These are phyloP conservation scores for Sporisorium scitamineum DNA, from an alignment of 1,284 basidiomycete species.

Conservation along the genomic window DNA sequence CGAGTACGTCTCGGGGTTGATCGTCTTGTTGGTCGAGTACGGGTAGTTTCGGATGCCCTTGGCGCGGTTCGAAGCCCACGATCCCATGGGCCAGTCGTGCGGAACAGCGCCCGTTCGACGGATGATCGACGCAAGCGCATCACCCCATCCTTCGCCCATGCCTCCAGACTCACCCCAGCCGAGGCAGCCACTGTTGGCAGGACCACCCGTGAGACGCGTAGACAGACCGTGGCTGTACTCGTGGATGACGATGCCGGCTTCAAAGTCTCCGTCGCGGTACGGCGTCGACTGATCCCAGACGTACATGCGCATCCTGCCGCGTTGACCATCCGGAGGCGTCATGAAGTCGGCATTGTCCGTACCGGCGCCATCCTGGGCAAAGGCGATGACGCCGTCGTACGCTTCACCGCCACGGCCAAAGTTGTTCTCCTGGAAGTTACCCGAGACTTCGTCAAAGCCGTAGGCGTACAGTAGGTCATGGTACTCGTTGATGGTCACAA, in stretches of 20 bases:
- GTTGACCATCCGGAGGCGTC: constrained; percentile 74
- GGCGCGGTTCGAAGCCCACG: constrained; percentile 86
- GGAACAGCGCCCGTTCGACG: constrained; percentile 76
- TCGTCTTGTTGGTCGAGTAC: constrained; percentile 73
- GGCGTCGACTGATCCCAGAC: constrained; percentile 78
- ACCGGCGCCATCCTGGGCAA: constrained; percentile 92
- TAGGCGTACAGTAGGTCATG: constrained; percentile 70
- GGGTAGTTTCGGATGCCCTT: constrained; percentile 86
- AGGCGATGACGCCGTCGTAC: constrained; percentile 89
- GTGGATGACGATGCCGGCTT: constrained; percentile 71
- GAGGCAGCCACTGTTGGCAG: constrained; percentile 84
- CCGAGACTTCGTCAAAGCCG: constrained; percentile 88
- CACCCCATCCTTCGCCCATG: constrained; percentile 88
- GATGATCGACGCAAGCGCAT: constrained; percentile 73
- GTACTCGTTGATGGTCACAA: constrained; percentile 61
- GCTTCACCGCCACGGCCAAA: constrained; percentile 87
- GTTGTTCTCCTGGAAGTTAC: constrained; percentile 98
- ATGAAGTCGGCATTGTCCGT: constrained; percentile 74
- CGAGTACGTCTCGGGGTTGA: constrained; percentile 94
- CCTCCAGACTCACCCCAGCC: constrained; percentile 96
- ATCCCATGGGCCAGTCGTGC: constrained; percentile 78
- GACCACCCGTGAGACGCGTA: constrained; percentile 92
- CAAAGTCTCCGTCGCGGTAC: constrained; percentile 92
- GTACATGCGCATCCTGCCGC: constrained; percentile 95
- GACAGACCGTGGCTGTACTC: constrained; percentile 82